phyloP scores from a whole-genome alignment of 495 filamentous ascomycete genomes.

The Penicillium canariense region DNA sequence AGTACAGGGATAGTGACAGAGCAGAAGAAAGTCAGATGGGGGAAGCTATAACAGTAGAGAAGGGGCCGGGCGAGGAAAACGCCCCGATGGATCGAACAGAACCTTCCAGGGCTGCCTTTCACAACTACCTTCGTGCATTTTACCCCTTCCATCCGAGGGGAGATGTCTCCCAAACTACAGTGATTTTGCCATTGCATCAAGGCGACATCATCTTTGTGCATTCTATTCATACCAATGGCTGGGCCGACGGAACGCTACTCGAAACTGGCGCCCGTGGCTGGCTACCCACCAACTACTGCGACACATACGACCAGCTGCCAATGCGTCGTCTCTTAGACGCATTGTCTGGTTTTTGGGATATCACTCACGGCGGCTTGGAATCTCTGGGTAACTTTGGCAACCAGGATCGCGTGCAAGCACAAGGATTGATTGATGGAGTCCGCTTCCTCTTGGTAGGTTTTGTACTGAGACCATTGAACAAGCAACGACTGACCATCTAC shows the following conservation, averaged over 20 bases:
- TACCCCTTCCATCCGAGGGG: slow-evolving; percentile 85
- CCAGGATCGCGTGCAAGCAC: slow-evolving; percentile 87
- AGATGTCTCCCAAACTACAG: slow-evolving; percentile 67
- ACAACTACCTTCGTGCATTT: slow-evolving; percentile 94
- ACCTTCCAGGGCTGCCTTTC: slow-evolving; percentile 64
- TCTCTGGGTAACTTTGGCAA: slow-evolving; percentile 73
- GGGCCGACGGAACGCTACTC: slow-evolving; percentile 94
- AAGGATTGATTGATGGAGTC: slow-evolving; percentile 89
- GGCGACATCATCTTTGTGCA: slow-evolving; percentile 94
- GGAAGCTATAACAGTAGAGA: too few species aligned
- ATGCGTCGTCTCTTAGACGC: slow-evolving; percentile 85
- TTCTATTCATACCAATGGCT: slow-evolving; percentile 96
- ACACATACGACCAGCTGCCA: slow-evolving; percentile 82
- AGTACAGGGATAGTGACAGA: too few species aligned
- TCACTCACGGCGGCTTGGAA: slow-evolving; percentile 67
- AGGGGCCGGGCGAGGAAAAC: too few species aligned
- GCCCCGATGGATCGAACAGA: slow-evolving; percentile 47
- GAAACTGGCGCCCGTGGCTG: slow-evolving; percentile 89
- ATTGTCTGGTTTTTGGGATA: slow-evolving; percentile 88
- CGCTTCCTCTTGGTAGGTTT: slow-evolving; percentile 80
- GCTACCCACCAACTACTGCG: slow-evolving; percentile 98
- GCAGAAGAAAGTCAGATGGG: too few species aligned
- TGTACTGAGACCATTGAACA: too few species aligned
- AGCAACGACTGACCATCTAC: too few species aligned
- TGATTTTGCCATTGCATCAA: slow-evolving; percentile 82